These are phyloP conservation scores for Umbilicus rupestris DNA, from an alignment of 164 flowering plant genomes.

Conservation along the genomic window DNA sequence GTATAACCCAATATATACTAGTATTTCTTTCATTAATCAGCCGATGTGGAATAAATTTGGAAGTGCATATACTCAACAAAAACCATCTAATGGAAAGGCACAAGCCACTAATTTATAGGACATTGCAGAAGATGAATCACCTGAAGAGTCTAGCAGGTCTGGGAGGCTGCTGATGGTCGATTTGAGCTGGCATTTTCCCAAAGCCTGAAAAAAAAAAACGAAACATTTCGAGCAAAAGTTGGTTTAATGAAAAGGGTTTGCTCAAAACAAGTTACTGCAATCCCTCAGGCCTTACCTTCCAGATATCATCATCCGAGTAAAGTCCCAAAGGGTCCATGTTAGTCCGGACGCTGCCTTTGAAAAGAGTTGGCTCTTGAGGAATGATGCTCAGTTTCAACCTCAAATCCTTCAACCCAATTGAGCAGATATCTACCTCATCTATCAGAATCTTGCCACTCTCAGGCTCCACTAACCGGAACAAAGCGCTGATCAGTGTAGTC, in stretches of 20 bases:
- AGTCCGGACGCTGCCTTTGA: conserved; percentile 63
- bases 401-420: conserved; percentile 69
- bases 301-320: conserved; percentile 62
- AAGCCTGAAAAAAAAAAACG: conserved; percentile 33
- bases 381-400: conserved; percentile 72
- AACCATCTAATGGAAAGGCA: neutral
- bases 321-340: conserved; percentile 78
- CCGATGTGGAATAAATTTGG: no score
- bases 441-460: conserved; percentile 52
- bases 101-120: neutral
- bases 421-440: conserved; percentile 61
- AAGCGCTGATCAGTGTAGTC: conserved; percentile 67
- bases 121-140: conserved; percentile 23
- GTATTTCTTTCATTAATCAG: no score
- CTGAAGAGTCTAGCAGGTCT: conserved; percentile 51
- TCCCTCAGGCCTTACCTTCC: conserved; percentile 43
- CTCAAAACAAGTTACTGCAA: no score
- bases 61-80: no score
- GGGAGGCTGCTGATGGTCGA: conserved; percentile 46
- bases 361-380: conserved; percentile 90
- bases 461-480: conserved; percentile 81
- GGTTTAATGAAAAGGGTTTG: neutral
- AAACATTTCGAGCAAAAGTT: neutral
- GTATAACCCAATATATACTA: no score
- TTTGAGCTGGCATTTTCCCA: conserved; percentile 74